Evolutionary conservation across 2,329 filamentous ascomycete genomes (phyloP), one percentile per base, ranked within the genome.

Genomic region (Elsinoe perseae): DNA sequence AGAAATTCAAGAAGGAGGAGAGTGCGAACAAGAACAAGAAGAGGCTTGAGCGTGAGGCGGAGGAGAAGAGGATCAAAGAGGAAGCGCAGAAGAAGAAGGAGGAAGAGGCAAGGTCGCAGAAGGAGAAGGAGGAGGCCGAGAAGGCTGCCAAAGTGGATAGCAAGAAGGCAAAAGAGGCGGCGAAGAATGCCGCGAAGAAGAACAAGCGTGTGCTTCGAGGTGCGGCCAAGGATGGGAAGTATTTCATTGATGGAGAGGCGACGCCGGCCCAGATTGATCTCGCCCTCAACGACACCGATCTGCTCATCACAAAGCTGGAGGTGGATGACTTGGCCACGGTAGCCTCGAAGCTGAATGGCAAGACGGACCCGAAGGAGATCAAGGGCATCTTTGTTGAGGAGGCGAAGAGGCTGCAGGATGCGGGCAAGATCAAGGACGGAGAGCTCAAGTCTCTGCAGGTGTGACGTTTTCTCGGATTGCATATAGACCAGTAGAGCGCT

Each of bases 141-240:
- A 97, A 97, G 80, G 81, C 79, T 4, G 84, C 89, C 57, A 87
- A 87, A 64, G 90, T 92, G 64, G 81, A 86, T 61, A 77, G 77
- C 67, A 98, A 97, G 83, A 98, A 98, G 82, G 86, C 87, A 59
- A 98, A 97, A 80, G 93, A 98, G 75, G 92, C 92, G 1, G 93
- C 93, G 58, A 98, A 98, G 84, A 96, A 90, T 69, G 93, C 93
- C 12, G 87, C 93, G 67, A 98, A 98, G 87, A 98, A 98, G 87
- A 98, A 98, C 83, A 96, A 96, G 83, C 89, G 93, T 79, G 87
- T 97, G 48, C 84, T 98, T 65, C 90, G 95, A 73, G 85, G 83
- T 60, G 90, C 88, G 62, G 87, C 92, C 74, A 98, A 98, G 81
- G 93, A 98, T 64, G 91, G 88, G 67, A 96, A 96, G 80, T 98